Evolutionary conservation across 139 green algal genomes (phyloP).

Genomic region (Gonium pectorale): DNA sequence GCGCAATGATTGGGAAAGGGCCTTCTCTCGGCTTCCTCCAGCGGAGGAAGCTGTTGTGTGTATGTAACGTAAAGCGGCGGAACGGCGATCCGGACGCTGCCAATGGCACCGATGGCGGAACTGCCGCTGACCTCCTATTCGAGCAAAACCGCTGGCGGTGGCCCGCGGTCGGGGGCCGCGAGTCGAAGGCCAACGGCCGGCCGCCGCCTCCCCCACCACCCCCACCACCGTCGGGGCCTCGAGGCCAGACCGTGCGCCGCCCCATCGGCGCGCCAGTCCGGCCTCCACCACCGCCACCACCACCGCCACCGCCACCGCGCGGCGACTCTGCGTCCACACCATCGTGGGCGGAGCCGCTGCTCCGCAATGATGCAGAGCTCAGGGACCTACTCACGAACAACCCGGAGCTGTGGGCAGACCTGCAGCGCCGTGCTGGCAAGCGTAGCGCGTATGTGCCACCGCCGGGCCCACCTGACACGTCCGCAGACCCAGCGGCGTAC

Average conservation of each 20-base stretch:
- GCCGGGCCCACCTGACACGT: not conserved
- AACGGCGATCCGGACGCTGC: too few relatives aligned
- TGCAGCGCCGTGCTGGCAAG: constrained; percentile 35
- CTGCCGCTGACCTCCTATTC: constrained; percentile 7
- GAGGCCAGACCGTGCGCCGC: too few relatives aligned
- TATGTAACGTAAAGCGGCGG: too few relatives aligned
- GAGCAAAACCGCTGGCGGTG: constrained; percentile 39
- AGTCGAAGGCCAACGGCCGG: not conserved
- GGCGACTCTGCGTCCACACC: not conserved
- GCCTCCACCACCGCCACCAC: not conserved
- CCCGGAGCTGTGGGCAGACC: constrained; percentile 32
- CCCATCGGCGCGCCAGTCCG: not conserved
- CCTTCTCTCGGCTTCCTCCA: too few relatives aligned
- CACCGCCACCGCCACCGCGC: not conserved
- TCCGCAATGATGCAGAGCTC: constrained; percentile 1
- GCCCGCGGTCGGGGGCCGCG: not conserved
- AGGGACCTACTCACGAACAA: not conserved
- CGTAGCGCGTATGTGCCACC: not conserved
- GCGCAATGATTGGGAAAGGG: too few relatives aligned
- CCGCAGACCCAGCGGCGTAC: not conserved
- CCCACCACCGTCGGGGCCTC: not conserved
- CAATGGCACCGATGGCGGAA: too few relatives aligned
- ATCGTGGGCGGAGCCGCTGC: constrained; percentile 5
- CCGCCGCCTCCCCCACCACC: not conserved
- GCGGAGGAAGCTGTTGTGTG: too few relatives aligned